Base-by-base conservation (phyloP, 768 basidiomycete genomes). In the Serendipita sp. region DNA sequence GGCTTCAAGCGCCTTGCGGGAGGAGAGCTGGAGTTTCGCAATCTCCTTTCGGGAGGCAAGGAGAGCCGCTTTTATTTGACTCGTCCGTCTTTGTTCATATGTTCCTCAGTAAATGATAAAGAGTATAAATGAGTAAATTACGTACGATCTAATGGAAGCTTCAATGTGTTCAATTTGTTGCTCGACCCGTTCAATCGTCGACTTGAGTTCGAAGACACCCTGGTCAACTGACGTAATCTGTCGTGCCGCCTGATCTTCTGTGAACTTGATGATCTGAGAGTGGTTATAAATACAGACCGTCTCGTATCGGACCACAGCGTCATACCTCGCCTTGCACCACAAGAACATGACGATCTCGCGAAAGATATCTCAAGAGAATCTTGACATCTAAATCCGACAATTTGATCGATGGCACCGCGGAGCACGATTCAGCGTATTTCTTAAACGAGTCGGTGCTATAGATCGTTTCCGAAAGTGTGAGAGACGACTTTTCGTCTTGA, bases 261-360 rank as follows among this genome's bases (percentile, higher is more conserved):
- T 67, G 20, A 96, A 88, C 72, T 96, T 95, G 70, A 95, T 82
- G n/a, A 86, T 76, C 90, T 93, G 30, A 38, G 41, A 44, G n/a
- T 30, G 31, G 28, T 48, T 22, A n/a, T 62, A 7, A 44, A 16
- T 42, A 20, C 34, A 45, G 30, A 61, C 16, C 22, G 42, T 16
- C 31, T 56, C 34, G 64, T 41, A 43, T 38, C 3, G 60, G 20
- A n/a, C 51, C 61, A n/a, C 14, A 38, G 14, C 38, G 28, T 34
- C 13, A 64, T 63, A 91, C 91, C 66, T 85, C 83, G 64, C 81
- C 78, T 56, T 89, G 82, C 13, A 80, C 74, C 0, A 88, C 77
- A 14, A 95, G 65, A 0, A 79, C 77, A 16, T 74, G 75, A 68
- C 77, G 79, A 70, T 98, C 94, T 60, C 94, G 78, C 70, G 87